Conservation (phyloP, 345 rosid genomes). For the Brassica rapa region DNA sequence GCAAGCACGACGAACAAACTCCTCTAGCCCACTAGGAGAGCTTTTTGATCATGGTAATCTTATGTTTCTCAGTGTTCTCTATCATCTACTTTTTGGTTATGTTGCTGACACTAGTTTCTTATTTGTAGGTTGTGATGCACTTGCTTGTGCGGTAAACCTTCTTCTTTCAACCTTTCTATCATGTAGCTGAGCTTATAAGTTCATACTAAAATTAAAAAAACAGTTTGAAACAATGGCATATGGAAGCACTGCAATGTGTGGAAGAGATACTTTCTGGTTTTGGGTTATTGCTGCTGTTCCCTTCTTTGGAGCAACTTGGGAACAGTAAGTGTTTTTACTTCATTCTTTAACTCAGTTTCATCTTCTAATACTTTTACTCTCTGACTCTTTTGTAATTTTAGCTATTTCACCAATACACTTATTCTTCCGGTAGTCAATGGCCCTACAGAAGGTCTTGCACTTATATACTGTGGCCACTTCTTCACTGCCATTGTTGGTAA, state of each 20-base stretch:
- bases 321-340: constrained; percentile 48
- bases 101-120: constrained; percentile 8
- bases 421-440: constrained; percentile 93
- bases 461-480: constrained; percentile 76
- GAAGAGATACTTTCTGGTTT: constrained; percentile 85
- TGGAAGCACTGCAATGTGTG: constrained; percentile 96
- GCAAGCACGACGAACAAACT: constrained; percentile 92
- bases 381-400: constrained; percentile 36
- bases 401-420: constrained; percentile 91
- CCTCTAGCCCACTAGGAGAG: constrained; percentile 90
- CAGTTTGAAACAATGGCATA: constrained; percentile 90
- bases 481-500: constrained; percentile 88
- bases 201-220: background rate
- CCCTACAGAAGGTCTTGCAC: constrained; percentile 94
- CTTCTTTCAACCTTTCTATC: background rate
- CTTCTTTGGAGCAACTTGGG: constrained; percentile 97
- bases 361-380: constrained; percentile 21
- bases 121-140: constrained; percentile 94
- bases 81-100: background rate
- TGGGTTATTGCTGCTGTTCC: constrained; percentile 97
- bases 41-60: constrained; percentile 88
- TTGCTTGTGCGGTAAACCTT: constrained; percentile 83
- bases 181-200: background rate
- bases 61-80: background rate
- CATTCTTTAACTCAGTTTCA: background rate